Percentiles rank a stretch among this genome's conserved stretches.
phyloP scores from a whole-genome alignment of 345 rosid species.

The Atalantia buxifolia region DNA sequence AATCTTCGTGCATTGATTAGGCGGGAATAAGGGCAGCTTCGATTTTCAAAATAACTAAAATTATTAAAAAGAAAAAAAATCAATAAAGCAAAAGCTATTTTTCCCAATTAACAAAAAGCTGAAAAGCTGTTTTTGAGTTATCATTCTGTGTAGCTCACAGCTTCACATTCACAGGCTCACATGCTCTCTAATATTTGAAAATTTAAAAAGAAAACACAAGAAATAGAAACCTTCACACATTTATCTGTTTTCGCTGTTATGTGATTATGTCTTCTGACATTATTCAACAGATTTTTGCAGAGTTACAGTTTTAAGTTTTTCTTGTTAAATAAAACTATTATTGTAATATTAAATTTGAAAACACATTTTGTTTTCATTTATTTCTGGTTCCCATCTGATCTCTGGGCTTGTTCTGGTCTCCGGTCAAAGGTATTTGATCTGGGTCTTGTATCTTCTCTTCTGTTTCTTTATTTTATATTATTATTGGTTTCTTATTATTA shows the following conservation, averaged over 20 bases:
- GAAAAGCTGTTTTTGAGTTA: conserved; percentile 23
- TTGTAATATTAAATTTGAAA: conserved; percentile 26
- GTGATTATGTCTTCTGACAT: conserved; percentile 30
- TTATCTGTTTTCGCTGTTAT: conserved; percentile 13
- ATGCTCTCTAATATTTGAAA: not conserved
- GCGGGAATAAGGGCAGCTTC: conserved; percentile 33
- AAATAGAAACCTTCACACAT: conserved; percentile 29
- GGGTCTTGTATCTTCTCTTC: conserved; percentile 14
- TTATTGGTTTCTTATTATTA: not conserved
- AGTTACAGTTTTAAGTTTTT: not conserved
- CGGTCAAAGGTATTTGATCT: conserved; percentile 42
- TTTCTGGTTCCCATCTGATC: conserved; percentile 25
- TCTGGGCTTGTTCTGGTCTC: conserved; percentile 9
- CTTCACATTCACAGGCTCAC: conserved; percentile 15
- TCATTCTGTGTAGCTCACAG: conserved; percentile 2
- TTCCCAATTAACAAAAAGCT: conserved; percentile 20
- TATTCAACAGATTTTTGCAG: conserved; percentile 34
- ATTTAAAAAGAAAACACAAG: conserved; percentile 14
- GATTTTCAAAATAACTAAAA: conserved; percentile 22
- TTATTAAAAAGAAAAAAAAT: not conserved
- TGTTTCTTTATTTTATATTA: not conserved
- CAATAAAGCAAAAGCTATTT: not conserved
- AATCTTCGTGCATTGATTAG: conserved; percentile 18
- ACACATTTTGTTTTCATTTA: conserved; percentile 20
- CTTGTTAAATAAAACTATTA: not conserved